A percentile compares a stretch with the other conserved stretches of the same genome.
These are phyloP conservation scores for Hyphopichia homilentoma DNA, from an alignment of 805 yeast genomes.

Conservation along the genomic window DNA sequence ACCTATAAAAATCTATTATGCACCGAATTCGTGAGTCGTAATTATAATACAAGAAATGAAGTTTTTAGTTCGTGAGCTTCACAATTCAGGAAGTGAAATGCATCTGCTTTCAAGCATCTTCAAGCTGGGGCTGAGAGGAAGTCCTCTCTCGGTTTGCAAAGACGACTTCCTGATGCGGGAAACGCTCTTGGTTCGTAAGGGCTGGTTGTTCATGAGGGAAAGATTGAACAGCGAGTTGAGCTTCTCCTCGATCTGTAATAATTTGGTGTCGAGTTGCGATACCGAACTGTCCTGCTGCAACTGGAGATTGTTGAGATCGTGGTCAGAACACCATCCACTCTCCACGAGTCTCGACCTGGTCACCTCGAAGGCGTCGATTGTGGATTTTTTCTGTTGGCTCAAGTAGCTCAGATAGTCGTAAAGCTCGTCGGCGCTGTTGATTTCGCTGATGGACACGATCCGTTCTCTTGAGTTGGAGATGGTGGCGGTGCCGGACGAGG, in stretches of 20 bases:
- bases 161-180: not conserved
- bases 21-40: too few relatives aligned
- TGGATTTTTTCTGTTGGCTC: slow-evolving; percentile 28
- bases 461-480: slow-evolving; percentile 2
- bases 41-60: too few relatives aligned
- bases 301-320: slow-evolving; percentile 37
- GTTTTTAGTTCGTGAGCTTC: too few relatives aligned
- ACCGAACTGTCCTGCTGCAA: slow-evolving; percentile 35
- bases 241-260: slow-evolving; percentile 34
- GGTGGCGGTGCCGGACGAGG: not conserved
- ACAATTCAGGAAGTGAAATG: too few relatives aligned
- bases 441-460: slow-evolving; percentile 17
- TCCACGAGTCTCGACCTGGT: slow-evolving; percentile 28
- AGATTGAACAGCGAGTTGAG: slow-evolving; percentile 26
- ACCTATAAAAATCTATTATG: too few relatives aligned
- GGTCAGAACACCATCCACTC: slow-evolving; percentile 42
- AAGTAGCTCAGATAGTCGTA: slow-evolving; percentile 30
- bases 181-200: slow-evolving; percentile 5
- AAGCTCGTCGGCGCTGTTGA: slow-evolving; percentile 20
- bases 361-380: slow-evolving; percentile 29
- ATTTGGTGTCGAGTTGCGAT: slow-evolving; percentile 35
- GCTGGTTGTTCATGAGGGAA: slow-evolving; percentile 15
- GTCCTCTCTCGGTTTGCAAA: slow-evolving; percentile 5
- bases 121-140: slow-evolving; percentile 26
- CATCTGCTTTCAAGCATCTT: slow-evolving; percentile 31